Evolutionary conservation across 768 basidiomycete species (phyloP).

Genomic region (Aureoboletus auriporus): DNA sequence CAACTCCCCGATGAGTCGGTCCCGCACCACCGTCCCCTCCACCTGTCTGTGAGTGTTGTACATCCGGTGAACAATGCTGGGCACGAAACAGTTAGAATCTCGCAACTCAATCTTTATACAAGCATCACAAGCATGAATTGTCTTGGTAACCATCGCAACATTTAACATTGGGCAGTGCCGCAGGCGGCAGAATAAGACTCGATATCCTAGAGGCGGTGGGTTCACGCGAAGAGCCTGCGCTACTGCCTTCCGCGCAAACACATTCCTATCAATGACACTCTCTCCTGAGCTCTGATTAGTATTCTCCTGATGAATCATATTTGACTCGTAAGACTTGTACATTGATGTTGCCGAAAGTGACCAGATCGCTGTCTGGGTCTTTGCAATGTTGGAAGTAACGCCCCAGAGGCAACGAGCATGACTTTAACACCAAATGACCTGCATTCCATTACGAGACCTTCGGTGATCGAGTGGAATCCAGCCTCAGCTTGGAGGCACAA

Average conservation of each 20-base stretch:
- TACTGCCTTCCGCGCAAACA: conserved; percentile 56
- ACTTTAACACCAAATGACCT: conserved; percentile 68
- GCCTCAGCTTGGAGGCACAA: conserved; percentile 54
- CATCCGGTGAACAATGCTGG: too few relatives aligned
- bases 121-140: conserved; percentile 15
- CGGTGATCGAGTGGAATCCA: conserved; percentile 54
- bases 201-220: too few relatives aligned
- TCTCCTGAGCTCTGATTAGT: conserved; percentile 45
- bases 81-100: too few relatives aligned
- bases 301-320: conserved; percentile 52
- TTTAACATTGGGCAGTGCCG: conserved; percentile 25
- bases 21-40: too few relatives aligned
- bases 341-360: conserved; percentile 47
- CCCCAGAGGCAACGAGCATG: conserved; percentile 66
- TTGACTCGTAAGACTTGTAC: conserved; percentile 51
- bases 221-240: conserved; percentile 39
- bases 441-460: conserved; percentile 71
- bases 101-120: conserved; percentile 6
- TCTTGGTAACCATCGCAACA: conserved; percentile 33
- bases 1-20: too few relatives aligned
- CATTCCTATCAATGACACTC: conserved; percentile 39
- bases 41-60: too few relatives aligned
- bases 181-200: too few relatives aligned
- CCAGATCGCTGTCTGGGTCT: conserved; percentile 44
- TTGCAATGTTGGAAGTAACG: conserved; percentile 61